Conservation (phyloP, 169 alveolate genomes). For the Plasmodium knowlesi region DNA sequence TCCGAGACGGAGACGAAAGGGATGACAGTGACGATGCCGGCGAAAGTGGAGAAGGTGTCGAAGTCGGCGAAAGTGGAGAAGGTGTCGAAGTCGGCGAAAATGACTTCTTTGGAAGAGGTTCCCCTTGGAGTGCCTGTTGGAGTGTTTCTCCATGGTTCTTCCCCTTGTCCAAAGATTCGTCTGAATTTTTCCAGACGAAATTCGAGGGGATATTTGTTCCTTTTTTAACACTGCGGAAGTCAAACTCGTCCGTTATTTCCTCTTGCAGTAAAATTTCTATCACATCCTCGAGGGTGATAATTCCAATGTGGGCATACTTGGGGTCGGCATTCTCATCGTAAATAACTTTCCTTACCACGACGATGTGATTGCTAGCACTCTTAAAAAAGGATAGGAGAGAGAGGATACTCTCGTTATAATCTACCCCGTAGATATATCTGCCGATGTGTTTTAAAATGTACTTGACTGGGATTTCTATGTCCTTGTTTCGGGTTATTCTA, state of each 20-base stretch:
- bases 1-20: no score
- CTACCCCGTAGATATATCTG: slow-evolving; percentile 63
- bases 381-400: slow-evolving; percentile 61
- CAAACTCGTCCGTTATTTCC: slow-evolving; percentile 69
- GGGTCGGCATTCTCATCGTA: slow-evolving; percentile 79
- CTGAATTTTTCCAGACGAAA: slow-evolving; percentile 58
- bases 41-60: not conserved
- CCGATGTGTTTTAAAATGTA: slow-evolving; percentile 67
- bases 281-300: slow-evolving; percentile 79
- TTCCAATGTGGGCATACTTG: slow-evolving; percentile 81
- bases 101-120: not conserved
- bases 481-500: slow-evolving; percentile 21
- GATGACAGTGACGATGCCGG: not conserved
- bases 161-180: slow-evolving; percentile 2
- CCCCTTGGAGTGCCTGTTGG: not conserved
- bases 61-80: no score
- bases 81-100: not conserved
- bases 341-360: slow-evolving; percentile 81
- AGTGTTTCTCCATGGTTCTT: not conserved
- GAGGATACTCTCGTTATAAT: slow-evolving; percentile 50
- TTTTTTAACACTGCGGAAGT: slow-evolving; percentile 35
- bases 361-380: slow-evolving; percentile 72
- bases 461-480: slow-evolving; percentile 63
- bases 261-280: slow-evolving; percentile 64
- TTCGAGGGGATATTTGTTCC: slow-evolving; percentile 33